Percentiles rank a stretch among this genome's conserved stretches.
These are phyloP conservation scores for Shiraia sp. DNA, from an alignment of 2,329 filamentous ascomycete genomes.

Conservation along the genomic window DNA sequence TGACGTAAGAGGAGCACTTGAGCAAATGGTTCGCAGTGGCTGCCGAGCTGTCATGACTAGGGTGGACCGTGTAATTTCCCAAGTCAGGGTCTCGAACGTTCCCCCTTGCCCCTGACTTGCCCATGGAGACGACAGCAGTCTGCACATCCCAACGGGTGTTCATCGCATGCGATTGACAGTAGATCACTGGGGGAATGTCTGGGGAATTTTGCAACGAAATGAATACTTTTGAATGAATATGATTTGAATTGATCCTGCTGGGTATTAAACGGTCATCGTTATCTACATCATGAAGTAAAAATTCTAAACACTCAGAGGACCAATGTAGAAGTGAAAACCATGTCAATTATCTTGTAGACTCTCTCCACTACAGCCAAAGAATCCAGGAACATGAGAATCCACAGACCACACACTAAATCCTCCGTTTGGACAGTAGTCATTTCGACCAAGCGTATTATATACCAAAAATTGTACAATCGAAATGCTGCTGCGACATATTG, in stretches of 20 bases:
- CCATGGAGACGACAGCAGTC: background rate
- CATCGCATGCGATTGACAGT: background rate
- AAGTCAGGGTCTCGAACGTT: conserved; percentile 4
- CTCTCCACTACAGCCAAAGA: conserved; percentile 23
- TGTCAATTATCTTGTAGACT: conserved; percentile 38
- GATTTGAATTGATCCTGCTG: background rate
- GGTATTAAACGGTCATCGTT: conserved; percentile 1
- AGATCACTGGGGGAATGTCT: too few relatives aligned
- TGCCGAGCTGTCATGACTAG: conserved; percentile 1
- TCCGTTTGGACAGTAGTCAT: conserved; percentile 34
- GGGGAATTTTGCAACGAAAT: background rate
- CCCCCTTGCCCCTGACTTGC: conserved; percentile 1
- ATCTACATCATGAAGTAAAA: background rate
- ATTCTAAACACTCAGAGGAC: conserved; percentile 1
- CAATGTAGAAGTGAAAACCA: conserved; percentile 32
- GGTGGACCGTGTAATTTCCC: conserved; percentile 7
- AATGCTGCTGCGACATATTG: conserved; percentile 34
- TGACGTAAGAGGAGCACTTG: too few relatives aligned
- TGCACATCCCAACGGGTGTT: background rate
- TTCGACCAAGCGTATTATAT: conserved; percentile 40
- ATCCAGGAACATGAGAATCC: conserved; percentile 40
- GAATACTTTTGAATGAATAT: background rate
- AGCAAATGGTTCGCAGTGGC: too few relatives aligned
- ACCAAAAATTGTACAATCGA: conserved; percentile 40
- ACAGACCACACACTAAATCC: conserved; percentile 43